Conservation (phyloP, 2,329 filamentous ascomycete genomes). For the Sarocladiaceae sp. region DNA sequence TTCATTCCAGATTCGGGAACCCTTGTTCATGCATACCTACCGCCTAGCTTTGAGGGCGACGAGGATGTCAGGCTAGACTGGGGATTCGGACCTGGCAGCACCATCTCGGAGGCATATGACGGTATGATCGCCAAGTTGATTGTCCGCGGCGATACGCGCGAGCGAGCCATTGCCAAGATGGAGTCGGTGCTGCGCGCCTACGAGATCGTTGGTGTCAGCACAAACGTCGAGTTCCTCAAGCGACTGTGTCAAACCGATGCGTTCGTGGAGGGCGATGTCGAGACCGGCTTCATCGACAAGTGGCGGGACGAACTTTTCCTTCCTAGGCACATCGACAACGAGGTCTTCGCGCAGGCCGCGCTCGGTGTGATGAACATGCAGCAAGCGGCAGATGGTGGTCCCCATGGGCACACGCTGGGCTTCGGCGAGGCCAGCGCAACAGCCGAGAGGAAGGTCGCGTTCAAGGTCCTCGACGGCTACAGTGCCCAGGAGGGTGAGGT, state of each 20-base stretch:
- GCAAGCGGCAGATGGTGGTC: constrained; percentile 21
- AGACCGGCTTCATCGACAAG: constrained; percentile 95
- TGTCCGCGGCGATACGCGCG: constrained; percentile 71
- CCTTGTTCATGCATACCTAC: constrained; percentile 75
- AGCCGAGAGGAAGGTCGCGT: constrained; percentile 40
- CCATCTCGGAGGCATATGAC: constrained; percentile 91
- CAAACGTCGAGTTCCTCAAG: constrained; percentile 96
- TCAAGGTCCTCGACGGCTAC: constrained; percentile 54
- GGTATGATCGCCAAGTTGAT: constrained; percentile 99
- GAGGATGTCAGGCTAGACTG: constrained; percentile 84
- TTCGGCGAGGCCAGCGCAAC: constrained; percentile 41
- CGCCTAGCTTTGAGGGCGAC: constrained; percentile 50
- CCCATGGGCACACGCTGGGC: constrained; percentile 47
- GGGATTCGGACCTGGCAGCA: constrained; percentile 85
- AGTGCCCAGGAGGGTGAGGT: constrained; percentile 59
- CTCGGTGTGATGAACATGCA: constrained; percentile 61
- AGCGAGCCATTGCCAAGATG: constrained; percentile 77
- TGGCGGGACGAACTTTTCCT: constrained; percentile 74
- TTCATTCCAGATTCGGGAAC: constrained; percentile 93
- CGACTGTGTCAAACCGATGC: constrained; percentile 72
- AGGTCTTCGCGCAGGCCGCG: constrained; percentile 82
- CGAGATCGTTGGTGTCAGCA: constrained; percentile 86
- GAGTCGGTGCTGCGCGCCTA: constrained; percentile 77
- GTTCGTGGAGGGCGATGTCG: constrained; percentile 82
- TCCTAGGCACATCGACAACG: constrained; percentile 52